Evolutionary conservation across 345 rosid genomes (phyloP), one percentile per base, ranked within the genome.

Genomic region (Rubroshorea leprosula): DNA sequence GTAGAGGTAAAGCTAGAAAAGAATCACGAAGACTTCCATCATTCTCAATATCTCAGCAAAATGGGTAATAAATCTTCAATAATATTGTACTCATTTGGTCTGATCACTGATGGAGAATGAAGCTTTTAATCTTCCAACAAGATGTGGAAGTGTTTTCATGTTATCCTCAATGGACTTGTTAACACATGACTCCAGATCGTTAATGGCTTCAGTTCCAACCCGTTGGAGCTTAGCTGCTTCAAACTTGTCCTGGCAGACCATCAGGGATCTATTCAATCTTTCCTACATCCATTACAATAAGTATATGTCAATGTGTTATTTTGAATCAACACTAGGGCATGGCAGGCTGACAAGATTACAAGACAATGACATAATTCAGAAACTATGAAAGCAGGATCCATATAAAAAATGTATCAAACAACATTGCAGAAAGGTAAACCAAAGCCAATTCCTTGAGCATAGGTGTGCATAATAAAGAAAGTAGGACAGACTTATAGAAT

Each of bases 231-330:
- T 89, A 5, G 90, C 76, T 55, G 84, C 59, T 71, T 92, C 95
- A 59, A 78, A 86, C 64, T 74, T 92, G 61, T 89, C 96, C 73
- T 84, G 93, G 81, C 96, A 92, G 57, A 92, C 98, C 89, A 80
- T 76, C 51, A 92, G 35, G 58, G 98, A 77, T 68, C 96, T 76
- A 66, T 77, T 86, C 71, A 92, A 23, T 68, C 87, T 78, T 81
- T 92, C 96, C 96, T 92, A 74, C 55, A 74, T 66, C 48, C 23
- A 65, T 17, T 35, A 35, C 6, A 13, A 35, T 6, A 14, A n/a
- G 5, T 9, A 55, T 10, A n/a, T 2, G 9, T 4, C 2, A 14
- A 39, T 13, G 8, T 39, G 8, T 39, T 39, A 5, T 14, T 39
- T 8, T 39, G 3, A 39, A n/a, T 49, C 21, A 18, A 60, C 27